Evolutionary conservation across 257 asterid species (phyloP).

Genomic region (Voacanga thouarsii): DNA sequence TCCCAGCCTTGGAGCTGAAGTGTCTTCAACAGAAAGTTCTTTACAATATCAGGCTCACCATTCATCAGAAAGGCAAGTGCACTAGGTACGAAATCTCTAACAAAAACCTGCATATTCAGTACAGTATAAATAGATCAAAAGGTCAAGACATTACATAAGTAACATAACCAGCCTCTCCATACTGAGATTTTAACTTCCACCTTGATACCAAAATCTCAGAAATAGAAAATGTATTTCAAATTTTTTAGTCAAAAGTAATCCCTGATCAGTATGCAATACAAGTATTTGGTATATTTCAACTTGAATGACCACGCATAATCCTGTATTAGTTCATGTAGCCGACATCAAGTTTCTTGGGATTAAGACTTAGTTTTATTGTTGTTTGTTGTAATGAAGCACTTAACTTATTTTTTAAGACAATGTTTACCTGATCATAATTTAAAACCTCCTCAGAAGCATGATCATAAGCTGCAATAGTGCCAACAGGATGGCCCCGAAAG

Average conservation of each 20-base stretch:
- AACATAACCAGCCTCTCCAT: not conserved
- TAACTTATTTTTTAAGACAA: not conserved
- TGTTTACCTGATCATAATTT: conserved; percentile 73
- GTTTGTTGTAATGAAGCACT: no score
- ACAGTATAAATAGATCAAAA: conserved; percentile 1
- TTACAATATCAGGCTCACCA: conserved; percentile 74
- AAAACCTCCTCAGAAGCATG: conserved; percentile 82
- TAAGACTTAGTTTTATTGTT: no score
- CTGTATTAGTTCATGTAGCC: no score
- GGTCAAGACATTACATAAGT: not conserved
- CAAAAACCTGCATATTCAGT: conserved; percentile 52
- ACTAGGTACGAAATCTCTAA: conserved; percentile 78
- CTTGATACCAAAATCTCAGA: not conserved
- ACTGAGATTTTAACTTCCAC: not conserved
- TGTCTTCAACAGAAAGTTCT: conserved; percentile 65
- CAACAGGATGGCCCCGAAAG: conserved; percentile 77
- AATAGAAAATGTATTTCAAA: not conserved
- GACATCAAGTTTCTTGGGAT: no score
- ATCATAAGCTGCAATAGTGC: conserved; percentile 82
- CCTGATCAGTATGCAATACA: conserved; percentile 2
- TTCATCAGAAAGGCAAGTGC: conserved; percentile 73
- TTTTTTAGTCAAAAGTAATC: conserved; percentile 1
- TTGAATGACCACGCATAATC: no score
- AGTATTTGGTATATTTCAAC: conserved; percentile 3
- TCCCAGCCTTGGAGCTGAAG: conserved; percentile 88